A percentile compares a stretch with the other conserved stretches of the same genome.
These are phyloP conservation scores for Arachnopeziza araneosa DNA, from an alignment of 2,329 filamentous ascomycete species.

Conservation along the genomic window DNA sequence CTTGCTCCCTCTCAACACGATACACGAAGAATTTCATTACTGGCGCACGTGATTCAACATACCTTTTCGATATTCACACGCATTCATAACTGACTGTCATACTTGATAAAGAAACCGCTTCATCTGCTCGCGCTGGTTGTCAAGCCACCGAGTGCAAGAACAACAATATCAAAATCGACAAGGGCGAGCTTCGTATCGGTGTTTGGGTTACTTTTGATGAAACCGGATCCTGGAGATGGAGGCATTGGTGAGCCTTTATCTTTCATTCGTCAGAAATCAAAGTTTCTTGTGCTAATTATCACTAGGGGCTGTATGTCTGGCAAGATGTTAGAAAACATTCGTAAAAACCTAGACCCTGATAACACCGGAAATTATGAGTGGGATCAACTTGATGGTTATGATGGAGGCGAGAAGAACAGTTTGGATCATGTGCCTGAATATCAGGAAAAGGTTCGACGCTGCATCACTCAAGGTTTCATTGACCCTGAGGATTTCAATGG, in stretches of 20 bases:
- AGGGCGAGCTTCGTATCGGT: constrained; percentile 75
- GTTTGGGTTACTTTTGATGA: constrained; percentile 55
- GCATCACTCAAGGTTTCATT: constrained; percentile 72
- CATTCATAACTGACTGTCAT: neutral
- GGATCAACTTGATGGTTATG: constrained; percentile 54
- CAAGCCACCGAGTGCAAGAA: constrained; percentile 67
- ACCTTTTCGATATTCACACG: neutral
- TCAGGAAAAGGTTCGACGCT: constrained; percentile 68
- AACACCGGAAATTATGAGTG: constrained; percentile 41
- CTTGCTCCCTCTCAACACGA: neutral
- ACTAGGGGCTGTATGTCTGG: constrained; percentile 88
- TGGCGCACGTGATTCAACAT: neutral
- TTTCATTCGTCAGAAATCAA: neutral
- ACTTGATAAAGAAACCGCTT: constrained; percentile 57
- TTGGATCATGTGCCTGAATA: constrained; percentile 46
- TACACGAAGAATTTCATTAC: neutral
- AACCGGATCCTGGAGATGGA: constrained; percentile 63
- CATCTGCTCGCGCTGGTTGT: constrained; percentile 68
- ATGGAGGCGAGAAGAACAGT: constrained; percentile 58
- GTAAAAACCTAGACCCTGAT: constrained; percentile 47
- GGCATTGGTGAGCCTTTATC: constrained; percentile 67
- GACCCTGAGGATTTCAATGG: constrained; percentile 84
- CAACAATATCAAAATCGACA: constrained; percentile 61
- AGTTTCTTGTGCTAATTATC: neutral
- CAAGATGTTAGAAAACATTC: constrained; percentile 60